Percentiles rank a stretch among this genome's conserved stretches.
Evolutionary conservation across 2,329 filamentous ascomycete species (phyloP).

Genomic region (Claviceps maximensis): DNA sequence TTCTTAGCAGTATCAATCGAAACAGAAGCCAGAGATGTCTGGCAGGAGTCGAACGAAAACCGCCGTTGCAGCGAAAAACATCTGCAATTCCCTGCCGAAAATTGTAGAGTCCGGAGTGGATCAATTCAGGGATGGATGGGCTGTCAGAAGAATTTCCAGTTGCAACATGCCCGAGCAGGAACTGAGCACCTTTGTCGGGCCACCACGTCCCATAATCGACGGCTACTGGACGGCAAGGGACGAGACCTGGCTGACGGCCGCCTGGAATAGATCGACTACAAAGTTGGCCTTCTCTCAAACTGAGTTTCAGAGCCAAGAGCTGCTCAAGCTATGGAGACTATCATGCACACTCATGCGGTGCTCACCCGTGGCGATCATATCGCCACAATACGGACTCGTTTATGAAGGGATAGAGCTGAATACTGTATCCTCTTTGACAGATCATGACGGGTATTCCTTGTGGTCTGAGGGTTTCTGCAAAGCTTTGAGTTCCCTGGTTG

Average conservation of each 20-base stretch:
- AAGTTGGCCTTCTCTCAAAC: background rate
- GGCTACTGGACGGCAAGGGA: background rate
- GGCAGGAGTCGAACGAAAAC: background rate
- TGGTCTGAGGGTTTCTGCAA: constrained; percentile 2
- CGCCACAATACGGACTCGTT: background rate
- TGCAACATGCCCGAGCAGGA: background rate
- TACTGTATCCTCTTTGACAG: background rate
- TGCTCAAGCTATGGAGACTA: background rate
- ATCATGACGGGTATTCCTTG: background rate
- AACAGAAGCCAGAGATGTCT: background rate
- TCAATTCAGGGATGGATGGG: background rate
- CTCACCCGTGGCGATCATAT: background rate
- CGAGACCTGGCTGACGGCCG: background rate
- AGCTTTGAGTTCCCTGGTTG: background rate
- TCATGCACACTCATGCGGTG: background rate
- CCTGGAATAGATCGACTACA: background rate
- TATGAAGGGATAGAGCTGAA: background rate
- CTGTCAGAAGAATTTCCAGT: background rate
- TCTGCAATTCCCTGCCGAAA: background rate
- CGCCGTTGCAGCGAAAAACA: background rate
- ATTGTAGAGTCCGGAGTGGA: background rate
- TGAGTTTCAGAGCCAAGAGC: background rate
- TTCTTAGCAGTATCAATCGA: background rate
- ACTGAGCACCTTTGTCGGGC: background rate
- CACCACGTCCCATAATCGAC: background rate